These are phyloP conservation scores for Gonium pectorale DNA, from an alignment of 139 green algal genomes.

Conservation along the genomic window DNA sequence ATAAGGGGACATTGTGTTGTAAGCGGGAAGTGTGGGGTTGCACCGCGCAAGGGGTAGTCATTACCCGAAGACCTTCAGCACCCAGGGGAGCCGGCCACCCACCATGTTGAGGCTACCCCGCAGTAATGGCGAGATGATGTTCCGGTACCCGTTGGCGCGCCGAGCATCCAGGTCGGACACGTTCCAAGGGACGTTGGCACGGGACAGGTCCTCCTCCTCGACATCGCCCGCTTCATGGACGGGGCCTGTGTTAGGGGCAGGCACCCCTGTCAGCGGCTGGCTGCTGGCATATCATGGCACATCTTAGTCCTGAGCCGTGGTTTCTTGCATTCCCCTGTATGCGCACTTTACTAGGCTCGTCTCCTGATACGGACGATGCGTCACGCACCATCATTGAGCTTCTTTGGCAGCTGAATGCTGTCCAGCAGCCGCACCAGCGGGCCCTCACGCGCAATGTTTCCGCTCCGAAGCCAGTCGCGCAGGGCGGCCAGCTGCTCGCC, in stretches of 20 bases:
- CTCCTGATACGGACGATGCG: too few relatives aligned
- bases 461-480: constrained; percentile 57
- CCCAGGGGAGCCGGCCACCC: background rate
- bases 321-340: too few relatives aligned
- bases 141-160: constrained; percentile 74
- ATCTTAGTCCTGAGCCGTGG: too few relatives aligned
- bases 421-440: constrained; percentile 71
- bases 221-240: background rate
- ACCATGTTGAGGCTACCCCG: constrained; percentile 67
- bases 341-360: background rate
- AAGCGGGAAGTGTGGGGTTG: background rate
- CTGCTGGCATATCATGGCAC: too few relatives aligned
- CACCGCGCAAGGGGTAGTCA: background rate
- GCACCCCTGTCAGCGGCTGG: background rate
- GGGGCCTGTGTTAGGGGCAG: background rate
- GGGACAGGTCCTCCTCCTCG: constrained; percentile 4
- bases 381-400: constrained; percentile 30
- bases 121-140: constrained; percentile 72
- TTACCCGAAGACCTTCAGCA: background rate
- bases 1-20: background rate
- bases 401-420: constrained; percentile 64
- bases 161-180: constrained; percentile 42
- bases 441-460: constrained; percentile 51
- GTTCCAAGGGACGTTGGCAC: constrained; percentile 7
- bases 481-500: constrained; percentile 55